Evolutionary conservation across 257 asterid genomes (phyloP), one percentile per base, ranked within the genome.

Genomic region (Cordia subcordata): DNA sequence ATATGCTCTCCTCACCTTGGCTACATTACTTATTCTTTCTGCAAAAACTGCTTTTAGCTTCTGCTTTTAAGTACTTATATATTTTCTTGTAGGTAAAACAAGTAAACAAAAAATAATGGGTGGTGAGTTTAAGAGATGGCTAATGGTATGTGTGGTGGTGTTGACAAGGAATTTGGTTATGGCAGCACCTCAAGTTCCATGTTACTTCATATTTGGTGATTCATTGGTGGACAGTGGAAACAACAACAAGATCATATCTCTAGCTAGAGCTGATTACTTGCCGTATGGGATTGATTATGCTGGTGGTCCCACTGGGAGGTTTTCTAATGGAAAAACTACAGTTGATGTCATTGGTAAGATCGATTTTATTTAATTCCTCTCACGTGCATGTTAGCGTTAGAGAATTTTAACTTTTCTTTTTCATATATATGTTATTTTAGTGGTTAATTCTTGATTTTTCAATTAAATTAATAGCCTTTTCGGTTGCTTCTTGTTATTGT

Each of bases 161-260:
- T 11, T 62, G 22, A 49, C 2, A 16, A 53, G 44, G 67, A 56
- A 20, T 60, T 59, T 71, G 64, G 82, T 47, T 11, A 18, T 16
- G 55, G 89, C 81, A n/a, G 71, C 75, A 60, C 85, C 86, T 5
- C 94, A 85, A 66, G 94, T 82, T 5, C 95, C 95, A 6, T 83
- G 95, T 53, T 81, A 63, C 74, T 86, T 86, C 49, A 66, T 81
- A 42, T 86, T 86, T 37, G 95, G 95, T 16, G 95, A 86, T 60
- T 86, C 95, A 0, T 69, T 86, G 60, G 92, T 83, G 21, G 95
- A 86, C 42, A 83, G 83, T 60, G 95, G 95, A 1, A 86, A 86
- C 59, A 86, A 86, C 38, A 86, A 86, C 66, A 65, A 64, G 49
- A 86, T 86, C 15, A 69, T 64, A 45, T 86, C 95, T 0, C 62